Evolutionary conservation across 2,329 filamentous ascomycete genomes (phyloP).

Genomic region (Scedosporium boydii): DNA sequence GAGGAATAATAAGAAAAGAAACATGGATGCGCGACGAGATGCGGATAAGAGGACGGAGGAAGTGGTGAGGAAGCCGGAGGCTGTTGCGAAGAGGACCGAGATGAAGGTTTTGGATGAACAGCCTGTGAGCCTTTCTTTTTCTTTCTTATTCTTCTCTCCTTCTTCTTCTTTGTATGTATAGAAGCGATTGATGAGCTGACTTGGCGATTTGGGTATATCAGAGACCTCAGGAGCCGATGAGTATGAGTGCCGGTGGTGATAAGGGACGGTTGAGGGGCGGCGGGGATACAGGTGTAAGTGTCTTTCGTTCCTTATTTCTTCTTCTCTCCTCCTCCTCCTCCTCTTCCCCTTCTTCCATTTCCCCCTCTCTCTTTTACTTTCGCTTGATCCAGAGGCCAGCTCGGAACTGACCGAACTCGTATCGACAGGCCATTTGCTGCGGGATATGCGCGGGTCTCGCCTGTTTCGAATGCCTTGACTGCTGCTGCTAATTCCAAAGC

Average conservation of each 20-base stretch:
- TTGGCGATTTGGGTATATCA: background rate
- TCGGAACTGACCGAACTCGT: background rate
- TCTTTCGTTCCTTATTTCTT: background rate
- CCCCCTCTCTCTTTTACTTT: background rate
- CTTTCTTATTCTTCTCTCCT: background rate
- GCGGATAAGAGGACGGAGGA: background rate
- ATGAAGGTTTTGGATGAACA: background rate
- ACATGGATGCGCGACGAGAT: background rate
- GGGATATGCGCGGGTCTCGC: slow-evolving; percentile 29
- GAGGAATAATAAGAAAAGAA: background rate
- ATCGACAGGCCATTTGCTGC: slow-evolving; percentile 26
- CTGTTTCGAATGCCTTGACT: slow-evolving; percentile 26
- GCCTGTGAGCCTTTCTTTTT: background rate
- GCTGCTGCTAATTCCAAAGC: slow-evolving; percentile 14
- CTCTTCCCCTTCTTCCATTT: background rate
- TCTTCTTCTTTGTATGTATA: background rate
- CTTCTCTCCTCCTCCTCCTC: background rate
- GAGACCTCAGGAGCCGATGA: slow-evolving; percentile 2
- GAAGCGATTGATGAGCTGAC: no score
- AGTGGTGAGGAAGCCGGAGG: background rate
- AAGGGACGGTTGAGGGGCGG: slow-evolving; percentile 15
- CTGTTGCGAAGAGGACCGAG: background rate
- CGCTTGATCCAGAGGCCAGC: background rate
- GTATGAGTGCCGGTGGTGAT: background rate
- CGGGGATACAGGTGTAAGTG: slow-evolving; percentile 25